Evolutionary conservation across 2,329 filamentous ascomycete genomes (phyloP).

Genomic region (Penicillium sumatraense): DNA sequence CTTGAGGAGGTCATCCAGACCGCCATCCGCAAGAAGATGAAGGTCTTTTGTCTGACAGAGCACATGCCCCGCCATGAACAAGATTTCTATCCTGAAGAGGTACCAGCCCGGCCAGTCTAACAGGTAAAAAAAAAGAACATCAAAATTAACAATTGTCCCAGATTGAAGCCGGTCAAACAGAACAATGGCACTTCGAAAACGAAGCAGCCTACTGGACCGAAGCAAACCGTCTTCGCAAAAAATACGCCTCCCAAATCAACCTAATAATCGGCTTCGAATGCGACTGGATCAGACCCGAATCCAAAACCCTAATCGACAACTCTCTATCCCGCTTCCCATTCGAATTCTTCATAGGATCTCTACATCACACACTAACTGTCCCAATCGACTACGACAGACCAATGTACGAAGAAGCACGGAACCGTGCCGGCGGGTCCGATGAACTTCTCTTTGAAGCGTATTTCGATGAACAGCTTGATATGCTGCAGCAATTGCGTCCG

Average conservation of each 20-base stretch:
- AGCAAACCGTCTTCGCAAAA: constrained; percentile 71
- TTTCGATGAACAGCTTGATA: constrained; percentile 83
- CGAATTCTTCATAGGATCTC: constrained; percentile 90
- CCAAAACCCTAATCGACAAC: constrained; percentile 62
- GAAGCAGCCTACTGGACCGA: constrained; percentile 71
- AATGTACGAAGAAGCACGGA: constrained; percentile 69
- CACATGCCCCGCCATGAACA: constrained; percentile 84
- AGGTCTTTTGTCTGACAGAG: constrained; percentile 85
- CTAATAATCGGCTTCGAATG: constrained; percentile 89
- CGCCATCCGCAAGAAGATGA: constrained; percentile 78
- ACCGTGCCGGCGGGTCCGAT: constrained; percentile 64
- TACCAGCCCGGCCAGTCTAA: constrained; percentile 34
- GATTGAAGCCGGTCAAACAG: constrained; percentile 39
- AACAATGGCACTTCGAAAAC: constrained; percentile 50
- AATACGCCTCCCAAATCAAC: constrained; percentile 72
- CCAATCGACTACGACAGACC: constrained; percentile 84
- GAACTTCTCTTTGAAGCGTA: constrained; percentile 79
- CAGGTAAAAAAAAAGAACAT: neutral
- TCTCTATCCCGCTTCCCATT: constrained; percentile 67
- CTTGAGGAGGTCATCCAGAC: constrained; percentile 82
- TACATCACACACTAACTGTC: constrained; percentile 85
- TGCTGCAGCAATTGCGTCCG: constrained; percentile 74
- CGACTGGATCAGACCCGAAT: constrained; percentile 82
- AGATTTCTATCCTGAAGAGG: constrained; percentile 94
- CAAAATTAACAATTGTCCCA: constrained; percentile 12